Evolutionary conservation across 2,329 filamentous ascomycete species (phyloP).

Genomic region (Alternaria dauci): DNA sequence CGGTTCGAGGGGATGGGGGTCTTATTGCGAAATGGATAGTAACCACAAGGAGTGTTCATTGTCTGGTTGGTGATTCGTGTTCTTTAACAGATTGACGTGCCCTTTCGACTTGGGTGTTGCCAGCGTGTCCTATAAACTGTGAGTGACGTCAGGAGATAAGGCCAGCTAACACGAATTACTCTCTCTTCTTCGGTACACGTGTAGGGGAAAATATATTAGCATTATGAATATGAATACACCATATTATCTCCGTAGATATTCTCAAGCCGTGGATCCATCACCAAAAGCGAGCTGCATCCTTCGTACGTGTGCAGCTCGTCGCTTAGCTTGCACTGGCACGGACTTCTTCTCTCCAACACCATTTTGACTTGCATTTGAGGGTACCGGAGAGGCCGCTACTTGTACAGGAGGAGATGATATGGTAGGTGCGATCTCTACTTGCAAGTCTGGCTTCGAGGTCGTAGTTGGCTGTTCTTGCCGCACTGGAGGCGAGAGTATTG

Average conservation of each 20-base stretch:
- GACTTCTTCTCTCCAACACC: slow-evolving; percentile 6
- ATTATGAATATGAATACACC: background rate
- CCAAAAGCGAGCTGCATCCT: slow-evolving; percentile 40
- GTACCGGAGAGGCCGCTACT: background rate
- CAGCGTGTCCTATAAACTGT: background rate
- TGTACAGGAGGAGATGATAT: background rate
- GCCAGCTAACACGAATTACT: background rate
- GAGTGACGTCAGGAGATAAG: background rate
- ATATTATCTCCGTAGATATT: background rate
- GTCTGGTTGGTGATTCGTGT: background rate
- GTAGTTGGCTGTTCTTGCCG: background rate
- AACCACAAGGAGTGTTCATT: background rate
- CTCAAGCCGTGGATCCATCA: background rate
- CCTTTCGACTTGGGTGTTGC: background rate
- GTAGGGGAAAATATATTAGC: background rate
- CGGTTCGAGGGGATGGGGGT: background rate
- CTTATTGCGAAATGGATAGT: background rate
- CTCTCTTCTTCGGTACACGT: background rate
- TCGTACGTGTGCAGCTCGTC: slow-evolving; percentile 36
- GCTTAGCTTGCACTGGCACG: slow-evolving; percentile 35
- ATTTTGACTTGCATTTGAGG: background rate
- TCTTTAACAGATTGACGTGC: background rate
- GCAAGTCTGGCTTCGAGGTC: background rate
- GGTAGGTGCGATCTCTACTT: background rate
- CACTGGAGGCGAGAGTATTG: background rate